phyloP scores from a whole-genome alignment of 192 early-diverging fungal species.

The Funneliformis geosporum region DNA sequence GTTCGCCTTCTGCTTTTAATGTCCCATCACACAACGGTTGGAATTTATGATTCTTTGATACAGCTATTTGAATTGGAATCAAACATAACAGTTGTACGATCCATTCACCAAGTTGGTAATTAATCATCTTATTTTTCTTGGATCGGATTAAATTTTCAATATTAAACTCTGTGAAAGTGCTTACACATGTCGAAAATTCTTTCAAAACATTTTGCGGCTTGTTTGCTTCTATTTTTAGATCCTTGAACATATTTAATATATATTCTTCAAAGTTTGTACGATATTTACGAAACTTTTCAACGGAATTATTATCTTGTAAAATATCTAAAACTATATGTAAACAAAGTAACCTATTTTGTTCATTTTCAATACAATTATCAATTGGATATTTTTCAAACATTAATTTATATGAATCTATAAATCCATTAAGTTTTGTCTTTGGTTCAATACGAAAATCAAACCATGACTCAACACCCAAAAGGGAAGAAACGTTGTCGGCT shows the following conservation, averaged over 20 bases:
- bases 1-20: neutral
- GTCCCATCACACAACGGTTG: conserved; percentile 1
- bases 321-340: conserved; percentile 5
- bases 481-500: no score
- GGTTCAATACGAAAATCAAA: neutral
- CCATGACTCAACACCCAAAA: neutral
- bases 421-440: conserved; percentile 7
- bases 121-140: neutral
- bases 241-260: neutral
- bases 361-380: neutral
- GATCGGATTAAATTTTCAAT: neutral
- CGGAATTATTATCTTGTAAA: neutral
- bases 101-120: neutral
- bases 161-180: neutral
- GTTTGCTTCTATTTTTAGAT: neutral
- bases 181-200: neutral
- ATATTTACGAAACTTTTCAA: neutral
- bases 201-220: neutral
- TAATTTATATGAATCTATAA: conserved; percentile 6
- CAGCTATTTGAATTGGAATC: conserved; percentile 27
- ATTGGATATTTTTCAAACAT: conserved; percentile 21
- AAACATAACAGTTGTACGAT: conserved; percentile 10
- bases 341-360: neutral
- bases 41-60: conserved; percentile 23
- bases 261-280: neutral